phyloP scores from a whole-genome alignment of 768 basidiomycete genomes.

The Tulasnella sp. region DNA sequence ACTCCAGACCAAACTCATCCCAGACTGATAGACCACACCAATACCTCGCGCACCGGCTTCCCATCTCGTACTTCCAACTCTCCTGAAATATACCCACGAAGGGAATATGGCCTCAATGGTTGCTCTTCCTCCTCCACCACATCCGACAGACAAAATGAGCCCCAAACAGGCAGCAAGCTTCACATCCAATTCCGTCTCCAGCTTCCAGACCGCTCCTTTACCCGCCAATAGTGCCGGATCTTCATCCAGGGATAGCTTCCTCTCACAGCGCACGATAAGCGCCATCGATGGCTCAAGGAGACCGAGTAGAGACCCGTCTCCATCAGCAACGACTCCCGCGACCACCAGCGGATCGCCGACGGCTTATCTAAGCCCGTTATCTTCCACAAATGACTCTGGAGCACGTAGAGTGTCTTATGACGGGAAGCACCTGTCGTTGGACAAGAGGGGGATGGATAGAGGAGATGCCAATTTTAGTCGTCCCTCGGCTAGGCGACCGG shows the following conservation, averaged over 20 bases:
- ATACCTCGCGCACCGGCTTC: background rate
- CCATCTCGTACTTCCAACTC: background rate
- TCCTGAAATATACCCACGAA: background rate
- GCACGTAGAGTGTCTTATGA: too few relatives aligned
- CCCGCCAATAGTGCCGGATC: conserved; percentile 4
- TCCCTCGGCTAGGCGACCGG: background rate
- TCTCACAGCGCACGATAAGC: conserved; percentile 8
- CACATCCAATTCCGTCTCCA: conserved; percentile 6
- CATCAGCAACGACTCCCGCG: too few relatives aligned
- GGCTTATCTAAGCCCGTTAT: too few relatives aligned
- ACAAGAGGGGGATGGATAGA: too few relatives aligned
- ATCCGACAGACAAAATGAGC: background rate
- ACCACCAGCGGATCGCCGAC: too few relatives aligned
- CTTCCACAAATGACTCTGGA: too few relatives aligned
- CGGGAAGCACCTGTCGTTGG: too few relatives aligned
- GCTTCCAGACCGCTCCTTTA: conserved; percentile 13
- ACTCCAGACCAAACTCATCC: conserved; percentile 7
- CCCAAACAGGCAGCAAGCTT: conserved; percentile 6
- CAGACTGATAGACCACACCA: background rate
- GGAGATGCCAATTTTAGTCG: too few relatives aligned
- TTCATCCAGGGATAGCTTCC: conserved; percentile 4
- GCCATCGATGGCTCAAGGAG: background rate
- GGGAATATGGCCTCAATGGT: background rate
- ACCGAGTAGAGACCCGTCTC: too few relatives aligned
- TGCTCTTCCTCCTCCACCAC: background rate